These are phyloP conservation scores for Casuarina equisetifolia DNA, from an alignment of 306 rosid genomes.

Conservation along the genomic window DNA sequence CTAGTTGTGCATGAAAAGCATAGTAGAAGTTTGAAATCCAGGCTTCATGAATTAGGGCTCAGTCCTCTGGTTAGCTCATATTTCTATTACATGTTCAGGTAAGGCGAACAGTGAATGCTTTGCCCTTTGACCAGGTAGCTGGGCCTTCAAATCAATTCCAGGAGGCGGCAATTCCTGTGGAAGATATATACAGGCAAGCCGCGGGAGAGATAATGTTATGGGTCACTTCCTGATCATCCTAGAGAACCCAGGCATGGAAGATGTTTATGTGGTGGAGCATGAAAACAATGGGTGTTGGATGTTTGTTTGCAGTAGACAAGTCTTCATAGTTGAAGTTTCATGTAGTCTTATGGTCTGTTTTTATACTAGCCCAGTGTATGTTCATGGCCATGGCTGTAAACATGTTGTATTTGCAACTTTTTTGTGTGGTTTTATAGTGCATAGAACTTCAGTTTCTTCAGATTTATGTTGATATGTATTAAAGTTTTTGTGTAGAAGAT, in stretches of 20 bases:
- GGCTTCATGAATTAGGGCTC: background rate
- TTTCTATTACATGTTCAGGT: too few relatives aligned
- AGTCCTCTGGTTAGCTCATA: too few relatives aligned
- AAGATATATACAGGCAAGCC: slow-evolving; percentile 46
- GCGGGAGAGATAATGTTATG: slow-evolving; percentile 48
- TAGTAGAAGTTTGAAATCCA: background rate
- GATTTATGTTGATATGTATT: too few relatives aligned
- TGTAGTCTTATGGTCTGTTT: too few relatives aligned
- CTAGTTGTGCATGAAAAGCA: background rate
- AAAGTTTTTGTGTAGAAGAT: too few relatives aligned
- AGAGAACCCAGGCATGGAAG: background rate
- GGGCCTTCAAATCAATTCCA: slow-evolving; percentile 11
- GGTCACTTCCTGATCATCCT: slow-evolving; percentile 29
- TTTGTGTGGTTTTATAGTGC: background rate
- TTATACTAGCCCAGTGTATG: too few relatives aligned
- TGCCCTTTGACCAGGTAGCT: background rate
- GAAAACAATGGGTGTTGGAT: background rate
- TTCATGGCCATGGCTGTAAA: background rate
- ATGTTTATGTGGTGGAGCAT: background rate
- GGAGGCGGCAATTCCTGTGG: slow-evolving; percentile 17
- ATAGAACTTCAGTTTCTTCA: background rate
- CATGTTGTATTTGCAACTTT: background rate
- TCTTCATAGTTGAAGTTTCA: background rate
- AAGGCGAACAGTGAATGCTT: background rate
- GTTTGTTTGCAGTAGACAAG: background rate